Conservation (phyloP, 2,329 filamentous ascomycete species). For the Neopestalotiopsis sp. region DNA sequence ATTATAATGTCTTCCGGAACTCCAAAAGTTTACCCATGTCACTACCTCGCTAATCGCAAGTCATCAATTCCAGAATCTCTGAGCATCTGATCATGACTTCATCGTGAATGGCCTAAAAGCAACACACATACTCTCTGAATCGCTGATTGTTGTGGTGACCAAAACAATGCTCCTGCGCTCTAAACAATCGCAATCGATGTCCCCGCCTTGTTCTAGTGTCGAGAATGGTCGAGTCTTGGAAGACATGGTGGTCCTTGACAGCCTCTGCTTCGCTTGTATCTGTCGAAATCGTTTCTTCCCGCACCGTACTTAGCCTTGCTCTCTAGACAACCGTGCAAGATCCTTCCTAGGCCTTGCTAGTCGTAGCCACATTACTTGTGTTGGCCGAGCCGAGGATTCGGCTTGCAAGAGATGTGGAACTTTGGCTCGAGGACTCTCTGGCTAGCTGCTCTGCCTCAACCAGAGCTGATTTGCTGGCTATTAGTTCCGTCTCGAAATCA, state of each 20-base stretch:
- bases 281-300: neutral
- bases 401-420: conserved; percentile 11
- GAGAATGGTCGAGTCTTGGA: neutral
- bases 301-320: conserved; percentile 5
- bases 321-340: conserved; percentile 12
- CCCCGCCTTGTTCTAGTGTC: neutral
- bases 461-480: conserved; percentile 35
- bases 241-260: neutral
- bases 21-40: neutral
- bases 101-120: neutral
- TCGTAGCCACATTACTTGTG: neutral
- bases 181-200: neutral
- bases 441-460: conserved; percentile 31
- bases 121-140: neutral
- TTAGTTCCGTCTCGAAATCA: conserved; percentile 38
- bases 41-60: neutral
- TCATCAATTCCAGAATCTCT: neutral
- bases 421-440: neutral
- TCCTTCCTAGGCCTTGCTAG: conserved; percentile 10
- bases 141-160: neutral
- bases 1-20: neutral
- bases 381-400: neutral
- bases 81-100: neutral
- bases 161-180: neutral
- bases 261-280: neutral